Conservation (phyloP, 768 basidiomycete species). For the Xerocomus spinulosus region DNA sequence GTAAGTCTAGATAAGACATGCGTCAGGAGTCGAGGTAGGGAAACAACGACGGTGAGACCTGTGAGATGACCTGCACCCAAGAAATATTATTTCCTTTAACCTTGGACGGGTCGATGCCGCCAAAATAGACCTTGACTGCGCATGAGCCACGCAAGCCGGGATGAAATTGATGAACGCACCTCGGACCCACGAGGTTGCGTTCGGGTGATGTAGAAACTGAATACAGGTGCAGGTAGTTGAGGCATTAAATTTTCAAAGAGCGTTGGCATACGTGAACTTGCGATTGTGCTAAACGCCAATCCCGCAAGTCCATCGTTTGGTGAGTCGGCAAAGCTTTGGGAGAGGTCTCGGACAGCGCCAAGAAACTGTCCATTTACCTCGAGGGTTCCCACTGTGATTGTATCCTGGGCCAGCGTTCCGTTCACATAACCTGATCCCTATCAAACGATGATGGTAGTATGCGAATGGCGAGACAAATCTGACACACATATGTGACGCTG, state of each 20-base stretch:
- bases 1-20: slow-evolving; percentile 43
- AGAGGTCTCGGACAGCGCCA: slow-evolving; percentile 45
- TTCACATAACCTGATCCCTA: slow-evolving; percentile 51
- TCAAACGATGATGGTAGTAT: background rate
- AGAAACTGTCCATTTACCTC: slow-evolving; percentile 48
- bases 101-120: slow-evolving; percentile 34
- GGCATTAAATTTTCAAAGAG: slow-evolving; percentile 62
- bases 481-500: slow-evolving; percentile 41
- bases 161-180: slow-evolving; percentile 26
- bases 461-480: slow-evolving; percentile 5
- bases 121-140: slow-evolving; percentile 18
- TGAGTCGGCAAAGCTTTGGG: slow-evolving; percentile 44
- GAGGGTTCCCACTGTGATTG: slow-evolving; percentile 45
- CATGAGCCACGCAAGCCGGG: background rate
- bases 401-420: slow-evolving; percentile 49
- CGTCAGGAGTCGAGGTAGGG: background rate
- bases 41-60: slow-evolving; percentile 22
- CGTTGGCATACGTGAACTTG: slow-evolving; percentile 42
- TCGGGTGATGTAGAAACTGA: slow-evolving; percentile 57
- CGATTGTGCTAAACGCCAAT: slow-evolving; percentile 56
- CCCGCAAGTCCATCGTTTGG: slow-evolving; percentile 60
- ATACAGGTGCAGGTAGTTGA: slow-evolving; percentile 42
- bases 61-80: slow-evolving; percentile 37
- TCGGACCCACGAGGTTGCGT: slow-evolving; percentile 42
- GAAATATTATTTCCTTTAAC: slow-evolving; percentile 18